Evolutionary conservation across 116 monocot genomes (phyloP), one percentile per base, ranked within the genome.

Genomic region (Posidonia oceanica): DNA sequence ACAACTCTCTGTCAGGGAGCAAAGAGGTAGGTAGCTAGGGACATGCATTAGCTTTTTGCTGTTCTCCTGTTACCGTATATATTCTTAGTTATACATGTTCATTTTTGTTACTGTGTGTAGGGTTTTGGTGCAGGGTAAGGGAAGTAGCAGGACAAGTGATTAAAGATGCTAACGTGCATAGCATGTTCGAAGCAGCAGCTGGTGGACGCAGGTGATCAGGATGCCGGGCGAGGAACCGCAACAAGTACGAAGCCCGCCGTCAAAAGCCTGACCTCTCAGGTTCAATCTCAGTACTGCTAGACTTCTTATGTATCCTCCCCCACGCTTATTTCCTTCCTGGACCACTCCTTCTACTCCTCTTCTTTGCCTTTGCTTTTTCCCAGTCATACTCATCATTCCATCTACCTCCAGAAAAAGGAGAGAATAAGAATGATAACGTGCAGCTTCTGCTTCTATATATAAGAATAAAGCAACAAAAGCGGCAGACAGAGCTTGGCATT

Each of bases 261-360:
- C 73, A 90, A 90, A 81, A 90, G 82, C 78, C 84, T 90, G 58
- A 82, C 81, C 23, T 82, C 86, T 14, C 90, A 90, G 86, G 90
- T 88, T 65, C 56, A 38, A 67, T 66, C n/a, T 37, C 12, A 62
- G 12, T 36, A 62, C 48, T 58, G 20, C 20, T 5, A 16, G 3
- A 6, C 5, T 3, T 58, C 3, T 16, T 21, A 21, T n/a, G 1
- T 29, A 29, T 58, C 10, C n/a, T 4, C 13, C 4, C 3, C 10
- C 16, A 58, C 58, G 20, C 58, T n/a, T 58, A 58, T 16, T 21
- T 10, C n/a, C 11, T 4, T 14, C 56, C 11, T 58, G 7, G 14
- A 1, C 16, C 20, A 5, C 58, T 58, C 58, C 58, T 2, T 21
- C 58, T 17, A 8, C 8, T 61, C 13, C 13, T 60, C 60, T 29